phyloP scores from a whole-genome alignment of 345 rosid species.

The Kandelia obovata region DNA sequence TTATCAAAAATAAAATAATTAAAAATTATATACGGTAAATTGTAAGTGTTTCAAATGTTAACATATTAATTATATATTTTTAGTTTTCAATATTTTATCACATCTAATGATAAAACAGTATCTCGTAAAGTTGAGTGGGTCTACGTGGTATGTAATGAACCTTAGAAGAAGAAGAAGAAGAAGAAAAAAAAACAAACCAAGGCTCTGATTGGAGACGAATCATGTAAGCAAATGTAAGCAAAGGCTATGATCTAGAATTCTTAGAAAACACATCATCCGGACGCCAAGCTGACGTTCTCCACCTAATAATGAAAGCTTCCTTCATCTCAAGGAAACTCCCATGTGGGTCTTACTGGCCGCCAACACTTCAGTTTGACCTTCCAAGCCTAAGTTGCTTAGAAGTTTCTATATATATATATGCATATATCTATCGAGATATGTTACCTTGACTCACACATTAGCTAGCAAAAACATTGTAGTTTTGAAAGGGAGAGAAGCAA shows the following conservation, averaged over 20 bases:
- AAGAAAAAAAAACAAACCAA: too few relatives aligned
- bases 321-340: conserved; percentile 20
- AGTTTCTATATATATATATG: background rate
- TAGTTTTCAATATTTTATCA: too few relatives aligned
- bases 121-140: too few relatives aligned
- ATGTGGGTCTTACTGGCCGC: conserved; percentile 44
- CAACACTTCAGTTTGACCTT: conserved; percentile 44
- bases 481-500: background rate
- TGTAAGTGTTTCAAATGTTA: too few relatives aligned
- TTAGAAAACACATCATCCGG: conserved; percentile 24
- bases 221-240: background rate
- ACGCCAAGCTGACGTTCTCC: conserved; percentile 40
- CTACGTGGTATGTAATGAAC: too few relatives aligned
- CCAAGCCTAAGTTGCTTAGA: conserved; percentile 1
- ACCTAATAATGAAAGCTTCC: background rate
- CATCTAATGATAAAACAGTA: too few relatives aligned
- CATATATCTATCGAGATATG: background rate
- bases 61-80: too few relatives aligned
- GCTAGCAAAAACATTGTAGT: too few relatives aligned
- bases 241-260: conserved; percentile 5
- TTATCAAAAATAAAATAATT: too few relatives aligned
- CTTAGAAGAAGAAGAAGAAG: too few relatives aligned
- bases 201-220: conserved; percentile 4
- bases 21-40: too few relatives aligned
- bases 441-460: conserved; percentile 1